Evolutionary conservation across 495 filamentous ascomycete species (phyloP), one percentile per base, ranked within the genome.

Genomic region (Aspergillus haitiensis): DNA sequence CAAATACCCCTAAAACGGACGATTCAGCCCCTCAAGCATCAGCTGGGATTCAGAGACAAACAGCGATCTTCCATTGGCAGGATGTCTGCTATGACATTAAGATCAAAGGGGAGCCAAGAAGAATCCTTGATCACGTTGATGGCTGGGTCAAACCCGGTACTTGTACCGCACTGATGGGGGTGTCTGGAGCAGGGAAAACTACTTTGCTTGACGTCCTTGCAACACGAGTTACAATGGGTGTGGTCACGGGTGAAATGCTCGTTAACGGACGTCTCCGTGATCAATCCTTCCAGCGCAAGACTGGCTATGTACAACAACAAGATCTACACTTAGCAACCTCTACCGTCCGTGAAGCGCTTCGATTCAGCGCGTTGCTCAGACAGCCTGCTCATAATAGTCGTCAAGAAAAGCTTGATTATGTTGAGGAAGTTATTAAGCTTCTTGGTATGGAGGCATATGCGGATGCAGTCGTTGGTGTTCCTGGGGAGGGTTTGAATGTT

Each of bases 221-320:
- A 0, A 74, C 79, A 55, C 73, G 84, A 4, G 74, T 75, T 16
- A 69, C 70, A 2, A 75, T 82, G 55, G 82, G 83, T 36, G 73
- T 79, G 2, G 74, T 85, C 0, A 75, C 67, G 10, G 82, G 81
- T 21, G 77, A 81, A 21, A 78, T 85, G 66, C 70, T 82, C 44
- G 79, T 85, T 10, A 76, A 84, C 58, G 81, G 82, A 1, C 63
- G 63, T 7, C 64, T 62, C 0, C 65, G 87, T 13, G 89, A 93
- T 67, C 72, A 78, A 5, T 90, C 88, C 0, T 96, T 96, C 79
- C 90, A 94, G 66, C 85, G 92, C 21, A 94, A 93, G 75, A 95
- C 91, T 4, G 92, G 92, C 6, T 97, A 96, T 64, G 92, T 93
- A 16, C 90, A 97, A 64, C 93, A 97, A 69, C 90, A 95, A 68